Base-by-base conservation (phyloP, 2,329 filamentous ascomycete genomes). In the Monilinia polystroma region DNA sequence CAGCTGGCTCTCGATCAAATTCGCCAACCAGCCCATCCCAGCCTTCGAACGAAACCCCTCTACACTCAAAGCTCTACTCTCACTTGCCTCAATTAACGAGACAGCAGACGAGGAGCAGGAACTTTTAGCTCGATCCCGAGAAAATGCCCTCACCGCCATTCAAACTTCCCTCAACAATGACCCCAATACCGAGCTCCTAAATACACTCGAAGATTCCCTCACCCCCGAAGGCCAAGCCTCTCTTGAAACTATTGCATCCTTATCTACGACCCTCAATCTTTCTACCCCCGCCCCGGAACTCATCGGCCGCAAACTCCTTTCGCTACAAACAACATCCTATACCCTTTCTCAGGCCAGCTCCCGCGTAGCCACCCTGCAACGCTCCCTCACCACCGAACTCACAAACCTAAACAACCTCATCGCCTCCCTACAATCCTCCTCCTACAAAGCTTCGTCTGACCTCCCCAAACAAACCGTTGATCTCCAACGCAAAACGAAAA, bases 41-140 rank as follows among this genome's bases (percentile, higher is more conserved):
- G 76, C 82, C 0, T 97, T 97, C 77, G 94, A 98, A 79, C 89
- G 92, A 73, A 97, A 95, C 75, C 84, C 89, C 41, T 90, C 94
- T 56, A 97, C 93, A 0, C 82, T 97, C 60, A 88, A 87, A 70
- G 87, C 84, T 1, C 83, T 97, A 4, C 83, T 96, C 11, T 85
- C 89, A 35, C 82, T 97, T 10, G 90, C 90, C 26, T 82, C 87
- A 14, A 81, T 87, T 53, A 96, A 95, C 76, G 93, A 97, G 75
- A 80, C 85, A 16, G 90, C 90, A 7, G 90, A 93, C 70, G 90
- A 93, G 73, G 87, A 91, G 72, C 82, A 83, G 20, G 80, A 81
- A 3, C 77, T 89, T 1, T 73, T 91, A 12, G 80, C 84, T 38
- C 80, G 81, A 26, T 79, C 89, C 20, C 87, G 92, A 71, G 80